These are phyloP conservation scores for Colletotrichum shisoi DNA, from an alignment of 2,329 filamentous ascomycete genomes.

Conservation along the genomic window DNA sequence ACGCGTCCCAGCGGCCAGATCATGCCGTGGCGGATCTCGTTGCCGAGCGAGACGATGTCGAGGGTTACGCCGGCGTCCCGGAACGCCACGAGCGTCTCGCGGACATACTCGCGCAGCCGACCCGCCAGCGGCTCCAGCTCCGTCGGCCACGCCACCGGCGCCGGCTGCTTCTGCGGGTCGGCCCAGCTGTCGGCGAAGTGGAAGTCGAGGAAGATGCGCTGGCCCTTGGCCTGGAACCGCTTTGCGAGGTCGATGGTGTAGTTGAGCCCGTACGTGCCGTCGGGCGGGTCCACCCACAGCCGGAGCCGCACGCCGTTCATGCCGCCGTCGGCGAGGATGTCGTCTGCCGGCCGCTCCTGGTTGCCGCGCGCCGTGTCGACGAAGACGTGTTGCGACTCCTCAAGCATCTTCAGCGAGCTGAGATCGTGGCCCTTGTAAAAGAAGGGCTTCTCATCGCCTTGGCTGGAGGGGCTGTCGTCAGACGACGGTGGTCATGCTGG, in stretches of 20 bases:
- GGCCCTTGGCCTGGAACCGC: conserved; percentile 48
- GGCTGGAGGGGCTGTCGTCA: background rate
- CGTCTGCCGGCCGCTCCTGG: conserved; percentile 28
- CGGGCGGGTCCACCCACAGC: conserved; percentile 34
- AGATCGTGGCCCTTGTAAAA: conserved; percentile 37
- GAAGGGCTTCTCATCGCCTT: conserved; percentile 20
- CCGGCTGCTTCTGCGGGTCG: conserved; percentile 48
- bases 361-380: conserved; percentile 33
- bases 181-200: conserved; percentile 48
- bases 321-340: conserved; percentile 36
- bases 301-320: conserved; percentile 36
- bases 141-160: conserved; percentile 48
- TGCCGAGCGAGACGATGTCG: conserved; percentile 51
- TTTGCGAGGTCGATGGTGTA: conserved; percentile 46
- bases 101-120: conserved; percentile 48
- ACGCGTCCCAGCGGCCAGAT: conserved; percentile 48
- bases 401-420: conserved; percentile 37
- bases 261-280: conserved; percentile 36
- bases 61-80: conserved; percentile 49
- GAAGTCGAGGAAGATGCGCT: conserved; percentile 50
- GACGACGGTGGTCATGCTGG: background rate
- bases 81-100: conserved; percentile 51
- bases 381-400: conserved; percentile 31
- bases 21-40: conserved; percentile 49
- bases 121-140: conserved; percentile 44